Percentiles rank a stretch among this genome's conserved stretches.
Conservation (phyloP, 768 basidiomycete species). For the Clavaria fumosa region DNA sequence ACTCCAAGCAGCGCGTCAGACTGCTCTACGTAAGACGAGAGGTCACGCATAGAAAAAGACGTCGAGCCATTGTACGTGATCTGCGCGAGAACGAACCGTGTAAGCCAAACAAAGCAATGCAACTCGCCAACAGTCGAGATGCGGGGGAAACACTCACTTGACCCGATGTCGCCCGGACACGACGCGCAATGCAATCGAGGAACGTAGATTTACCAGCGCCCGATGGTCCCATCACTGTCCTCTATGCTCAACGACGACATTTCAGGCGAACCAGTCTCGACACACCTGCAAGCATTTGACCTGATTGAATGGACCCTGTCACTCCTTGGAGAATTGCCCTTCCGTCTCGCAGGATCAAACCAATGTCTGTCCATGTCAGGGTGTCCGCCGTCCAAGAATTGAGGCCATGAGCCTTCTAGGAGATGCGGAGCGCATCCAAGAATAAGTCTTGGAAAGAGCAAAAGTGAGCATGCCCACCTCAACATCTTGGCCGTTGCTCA, state of each 20-base stretch:
- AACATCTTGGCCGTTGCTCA: no score
- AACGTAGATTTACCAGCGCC: conserved; percentile 1
- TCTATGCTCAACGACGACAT: neutral
- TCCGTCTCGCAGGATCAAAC: no score
- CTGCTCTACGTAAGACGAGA: conserved; percentile 42
- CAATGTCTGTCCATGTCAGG: no score
- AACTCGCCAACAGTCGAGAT: neutral
- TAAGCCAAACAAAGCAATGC: neutral
- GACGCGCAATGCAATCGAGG: neutral
- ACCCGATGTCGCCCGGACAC: neutral
- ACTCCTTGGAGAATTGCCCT: neutral
- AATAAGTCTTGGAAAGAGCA: no score
- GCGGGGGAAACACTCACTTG: neutral
- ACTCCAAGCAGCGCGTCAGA: conserved; percentile 44
- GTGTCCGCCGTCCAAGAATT: no score
- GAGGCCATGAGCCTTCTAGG: no score
- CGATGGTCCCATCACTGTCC: neutral
- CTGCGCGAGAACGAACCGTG: neutral
- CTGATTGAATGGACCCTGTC: neutral
- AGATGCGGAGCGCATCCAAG: no score
- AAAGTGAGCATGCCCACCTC: no score
- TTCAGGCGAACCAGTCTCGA: neutral
- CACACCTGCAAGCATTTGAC: conserved; percentile 1
- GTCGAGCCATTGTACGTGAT: neutral
- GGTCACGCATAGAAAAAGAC: conserved; percentile 19